phyloP scores from a whole-genome alignment of 2,329 filamentous ascomycete genomes.

The Pyrenophora tritici-repentis region DNA sequence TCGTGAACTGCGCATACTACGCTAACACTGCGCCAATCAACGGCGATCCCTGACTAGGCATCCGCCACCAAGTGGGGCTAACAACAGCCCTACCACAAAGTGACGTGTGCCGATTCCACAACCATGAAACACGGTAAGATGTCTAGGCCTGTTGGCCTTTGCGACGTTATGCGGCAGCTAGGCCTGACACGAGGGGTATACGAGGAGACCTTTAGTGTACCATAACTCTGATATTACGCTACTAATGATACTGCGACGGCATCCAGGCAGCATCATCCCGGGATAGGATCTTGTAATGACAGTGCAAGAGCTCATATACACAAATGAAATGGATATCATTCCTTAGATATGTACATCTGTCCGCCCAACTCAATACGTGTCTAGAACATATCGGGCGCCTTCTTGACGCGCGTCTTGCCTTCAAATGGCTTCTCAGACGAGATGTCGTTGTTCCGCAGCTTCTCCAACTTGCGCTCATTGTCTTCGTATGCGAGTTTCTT shows the following conservation, averaged over 20 bases:
- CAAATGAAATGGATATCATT: conserved; percentile 25
- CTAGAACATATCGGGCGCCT: conserved; percentile 26
- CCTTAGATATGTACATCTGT: conserved; percentile 26
- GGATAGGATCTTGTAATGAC: neutral
- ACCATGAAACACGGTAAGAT: conserved; percentile 7
- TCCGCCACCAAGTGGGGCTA: conserved; percentile 16
- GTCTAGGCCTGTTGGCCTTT: neutral
- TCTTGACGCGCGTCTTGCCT: conserved; percentile 26
- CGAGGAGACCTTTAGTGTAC: neutral
- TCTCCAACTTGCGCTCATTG: conserved; percentile 61
- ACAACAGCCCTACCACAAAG: conserved; percentile 10
- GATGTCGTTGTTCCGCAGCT: conserved; percentile 39
- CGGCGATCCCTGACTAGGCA: conserved; percentile 5
- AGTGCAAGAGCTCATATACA: neutral
- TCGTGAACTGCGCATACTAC: conserved; percentile 1
- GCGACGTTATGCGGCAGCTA: neutral
- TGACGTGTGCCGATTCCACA: conserved; percentile 14
- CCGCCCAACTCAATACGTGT: neutral
- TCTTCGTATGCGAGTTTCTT: conserved; percentile 61
- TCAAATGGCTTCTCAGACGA: conserved; percentile 42
- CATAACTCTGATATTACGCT: neutral
- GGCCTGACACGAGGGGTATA: neutral
- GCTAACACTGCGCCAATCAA: conserved; percentile 12
- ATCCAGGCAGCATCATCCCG: neutral
- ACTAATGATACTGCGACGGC: neutral